These are phyloP conservation scores for Bromus sterilis DNA, from an alignment of 176 grass and related monocot species.

Conservation along the genomic window DNA sequence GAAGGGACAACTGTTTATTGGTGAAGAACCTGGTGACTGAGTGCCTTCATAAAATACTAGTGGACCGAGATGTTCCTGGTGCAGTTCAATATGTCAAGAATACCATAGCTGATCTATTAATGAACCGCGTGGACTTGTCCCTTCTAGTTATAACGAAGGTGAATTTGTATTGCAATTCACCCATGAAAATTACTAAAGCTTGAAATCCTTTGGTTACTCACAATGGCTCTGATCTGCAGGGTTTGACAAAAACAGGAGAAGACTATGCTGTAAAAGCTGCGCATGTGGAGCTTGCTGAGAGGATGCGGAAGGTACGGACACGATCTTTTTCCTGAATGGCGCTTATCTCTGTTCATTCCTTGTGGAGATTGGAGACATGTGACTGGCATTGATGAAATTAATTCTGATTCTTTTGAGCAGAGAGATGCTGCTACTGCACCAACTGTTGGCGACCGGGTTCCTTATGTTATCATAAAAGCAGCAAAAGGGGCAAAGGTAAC, in stretches of 20 bases:
- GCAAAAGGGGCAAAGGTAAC: conserved; percentile 91
- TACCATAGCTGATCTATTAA: conserved; percentile 97
- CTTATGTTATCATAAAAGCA: conserved; percentile 97
- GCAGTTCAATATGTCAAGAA: conserved; percentile 98
- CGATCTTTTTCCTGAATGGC: not conserved
- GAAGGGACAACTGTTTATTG: conserved; percentile 98
- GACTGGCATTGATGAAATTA: conserved; percentile 9
- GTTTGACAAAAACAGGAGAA: conserved; percentile 99
- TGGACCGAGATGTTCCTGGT: conserved; percentile 82
- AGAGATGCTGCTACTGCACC: conserved; percentile 96
- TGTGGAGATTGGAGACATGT: not conserved
- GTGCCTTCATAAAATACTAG: conserved; percentile 91
- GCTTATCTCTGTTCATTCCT: not conserved
- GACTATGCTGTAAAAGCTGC: conserved; percentile 97
- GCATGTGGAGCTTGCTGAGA: conserved; percentile 99
- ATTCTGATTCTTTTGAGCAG: conserved; percentile 49
- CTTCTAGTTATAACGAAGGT: conserved; percentile 99
- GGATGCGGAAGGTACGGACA: conserved; percentile 77
- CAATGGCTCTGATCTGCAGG: conserved; percentile 35
- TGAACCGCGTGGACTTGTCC: conserved; percentile 95
- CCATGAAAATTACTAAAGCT: not conserved
- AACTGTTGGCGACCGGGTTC: conserved; percentile 94
- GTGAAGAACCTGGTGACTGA: conserved; percentile 98
- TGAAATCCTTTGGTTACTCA: not conserved
- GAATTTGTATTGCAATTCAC: not conserved